Percentiles rank a stretch among this genome's conserved stretches.
phyloP scores from a whole-genome alignment of 805 yeast species.

The Starmera dryadoides region DNA sequence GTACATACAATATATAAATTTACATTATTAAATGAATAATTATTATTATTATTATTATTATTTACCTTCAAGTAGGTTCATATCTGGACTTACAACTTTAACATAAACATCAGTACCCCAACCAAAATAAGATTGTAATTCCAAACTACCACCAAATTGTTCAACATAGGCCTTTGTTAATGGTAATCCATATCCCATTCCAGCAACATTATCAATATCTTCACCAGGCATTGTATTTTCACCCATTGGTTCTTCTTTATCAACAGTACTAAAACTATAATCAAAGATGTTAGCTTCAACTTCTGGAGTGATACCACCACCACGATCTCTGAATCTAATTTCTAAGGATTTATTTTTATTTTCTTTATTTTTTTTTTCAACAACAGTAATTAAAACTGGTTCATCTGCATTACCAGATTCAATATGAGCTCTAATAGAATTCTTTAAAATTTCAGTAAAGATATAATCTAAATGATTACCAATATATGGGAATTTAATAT shows the following conservation, averaged over 20 bases:
- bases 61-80: constrained; percentile 5
- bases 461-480: constrained; percentile 86
- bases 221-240: constrained; percentile 64
- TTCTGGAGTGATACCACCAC: constrained; percentile 77
- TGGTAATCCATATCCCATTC: constrained; percentile 95
- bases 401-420: constrained; percentile 40
- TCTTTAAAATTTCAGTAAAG: constrained; percentile 79
- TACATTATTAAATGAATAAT: too few relatives aligned
- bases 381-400: constrained; percentile 43
- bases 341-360: constrained; percentile 34
- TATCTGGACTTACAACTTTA: constrained; percentile 29
- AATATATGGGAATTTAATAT: constrained; percentile 69
- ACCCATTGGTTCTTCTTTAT: constrained; percentile 41
- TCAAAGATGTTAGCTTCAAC: constrained; percentile 67
- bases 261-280: constrained; percentile 80
- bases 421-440: constrained; percentile 81
- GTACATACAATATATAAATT: background rate
- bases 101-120: constrained; percentile 77
- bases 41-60: too few relatives aligned
- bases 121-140: constrained; percentile 65
- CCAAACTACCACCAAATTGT: constrained; percentile 63
- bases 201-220: constrained; percentile 69
- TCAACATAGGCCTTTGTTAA: constrained; percentile 69
- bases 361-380: constrained; percentile 20
- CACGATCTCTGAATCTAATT: constrained; percentile 75